Evolutionary conservation across 768 basidiomycete genomes (phyloP).

Genomic region (Psilocybe cubensis): DNA sequence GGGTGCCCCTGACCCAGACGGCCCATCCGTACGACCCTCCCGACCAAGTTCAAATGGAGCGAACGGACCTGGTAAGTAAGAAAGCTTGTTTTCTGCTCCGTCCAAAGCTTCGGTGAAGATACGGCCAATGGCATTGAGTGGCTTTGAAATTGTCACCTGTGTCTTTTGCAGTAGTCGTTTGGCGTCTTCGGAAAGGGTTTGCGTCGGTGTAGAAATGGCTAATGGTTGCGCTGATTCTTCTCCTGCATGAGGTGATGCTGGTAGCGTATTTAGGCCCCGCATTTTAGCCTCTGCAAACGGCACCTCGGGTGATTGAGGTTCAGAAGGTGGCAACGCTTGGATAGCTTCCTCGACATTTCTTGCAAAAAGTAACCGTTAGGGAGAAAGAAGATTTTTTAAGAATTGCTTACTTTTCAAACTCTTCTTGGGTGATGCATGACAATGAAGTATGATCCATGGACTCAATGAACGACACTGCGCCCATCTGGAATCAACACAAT

Average conservation of each 20-base stretch:
- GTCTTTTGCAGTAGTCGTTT: conserved; percentile 86
- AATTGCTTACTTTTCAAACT: conserved; percentile 75
- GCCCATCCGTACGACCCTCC: conserved; percentile 45
- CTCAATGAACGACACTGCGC: conserved; percentile 96
- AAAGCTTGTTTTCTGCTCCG: conserved; percentile 64
- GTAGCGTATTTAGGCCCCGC: conserved; percentile 23
- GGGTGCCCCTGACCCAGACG: conserved; percentile 20
- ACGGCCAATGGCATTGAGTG: conserved; percentile 84
- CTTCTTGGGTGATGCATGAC: conserved; percentile 91
- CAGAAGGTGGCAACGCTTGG: conserved; percentile 49
- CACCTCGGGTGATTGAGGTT: conserved; percentile 37
- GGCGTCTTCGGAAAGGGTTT: conserved; percentile 70
- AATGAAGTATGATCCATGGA: conserved; percentile 96
- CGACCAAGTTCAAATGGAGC: conserved; percentile 67
- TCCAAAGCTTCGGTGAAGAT: conserved; percentile 88
- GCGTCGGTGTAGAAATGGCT: conserved; percentile 59
- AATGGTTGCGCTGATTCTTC: conserved; percentile 90
- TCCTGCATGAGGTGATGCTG: conserved; percentile 60
- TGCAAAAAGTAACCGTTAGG: background rate
- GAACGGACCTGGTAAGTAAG: conserved; percentile 71
- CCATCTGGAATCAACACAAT: too few relatives aligned
- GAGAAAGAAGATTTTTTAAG: background rate
- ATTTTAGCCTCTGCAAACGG: conserved; percentile 31
- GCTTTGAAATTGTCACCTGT: conserved; percentile 88
- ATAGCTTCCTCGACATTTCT: conserved; percentile 61